Base-by-base conservation (phyloP, 495 filamentous ascomycete species). In the Penicillium malachiteum region DNA sequence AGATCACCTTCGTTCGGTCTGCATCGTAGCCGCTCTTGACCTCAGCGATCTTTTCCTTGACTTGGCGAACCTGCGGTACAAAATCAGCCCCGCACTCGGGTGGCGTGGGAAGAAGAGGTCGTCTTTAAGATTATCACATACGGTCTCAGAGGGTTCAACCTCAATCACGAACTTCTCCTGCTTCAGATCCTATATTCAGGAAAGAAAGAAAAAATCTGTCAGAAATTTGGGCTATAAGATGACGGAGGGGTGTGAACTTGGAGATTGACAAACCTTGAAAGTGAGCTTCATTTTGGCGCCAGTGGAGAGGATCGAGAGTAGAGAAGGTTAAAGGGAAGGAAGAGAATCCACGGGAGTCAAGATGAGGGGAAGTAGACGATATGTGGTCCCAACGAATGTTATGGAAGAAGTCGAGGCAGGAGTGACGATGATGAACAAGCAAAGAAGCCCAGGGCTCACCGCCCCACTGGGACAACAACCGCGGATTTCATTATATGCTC, bases 81-180 rank as follows among this genome's bases (percentile, higher is more conserved):
- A 30, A 37, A 50, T 75, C 45, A 76, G 73, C 62, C 64, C 69
- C 72, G 62, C 54, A 70, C 60, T 49, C 21, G 45, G 38, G 49
- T 59, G 39, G 52, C 56, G 33, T 47, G 42, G 32, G 4, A 47
- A 14, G 21, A 46, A 26, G 45, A 47, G 54, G 40, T 56, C 39
- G 18, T 42, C 16, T 53, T 31, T 18, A 58, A 40, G 17, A 21
- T 40, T 12, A 48, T 43, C 39, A 60, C 47, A 62, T 88, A 97
- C 92, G 64, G 89, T 90, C 68, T 96, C 92, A 54, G 88, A 87
- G 50, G 92, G 91, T 71, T 97, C 94, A 55, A 87, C 90, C 62
- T 97, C 93, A 76, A 98, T 86, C 55, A 84, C 81, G 72, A 98
- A 98, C 81, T 96, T 97, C 67, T 96, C 90, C 70, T 97, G 93